A percentile compares a stretch with the other conserved stretches of the same genome.
Conservation (phyloP, 352 stramenopile species). For the Saprolegnia parasitica region DNA sequence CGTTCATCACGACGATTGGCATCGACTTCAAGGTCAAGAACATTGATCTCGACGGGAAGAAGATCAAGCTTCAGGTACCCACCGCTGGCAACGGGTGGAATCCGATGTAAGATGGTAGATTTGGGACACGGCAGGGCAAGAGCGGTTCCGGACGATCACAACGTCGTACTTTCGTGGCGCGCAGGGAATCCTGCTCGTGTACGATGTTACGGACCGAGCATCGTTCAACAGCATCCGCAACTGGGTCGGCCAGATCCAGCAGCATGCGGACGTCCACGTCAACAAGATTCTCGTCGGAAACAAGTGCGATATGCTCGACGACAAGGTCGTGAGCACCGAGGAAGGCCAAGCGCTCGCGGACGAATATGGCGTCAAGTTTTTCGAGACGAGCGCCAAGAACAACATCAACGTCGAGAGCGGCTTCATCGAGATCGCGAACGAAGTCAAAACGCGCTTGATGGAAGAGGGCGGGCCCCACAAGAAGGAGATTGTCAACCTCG, state of each 20-base stretch:
- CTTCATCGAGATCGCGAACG: conserved; percentile 85
- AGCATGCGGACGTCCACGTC: conserved; percentile 98
- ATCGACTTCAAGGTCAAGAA: conserved; percentile 92
- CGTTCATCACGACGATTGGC: conserved; percentile 87
- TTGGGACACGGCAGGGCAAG: conserved; percentile 98
- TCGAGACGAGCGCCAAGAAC: conserved; percentile 94
- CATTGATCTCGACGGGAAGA: conserved; percentile 93
- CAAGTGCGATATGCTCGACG: conserved; percentile 98
- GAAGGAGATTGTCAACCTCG: conserved; percentile 78
- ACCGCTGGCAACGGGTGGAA: background rate
- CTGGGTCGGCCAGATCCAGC: conserved; percentile 96
- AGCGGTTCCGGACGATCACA: conserved; percentile 99
- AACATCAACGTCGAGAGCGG: conserved; percentile 93
- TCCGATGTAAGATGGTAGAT: conserved; percentile 49
- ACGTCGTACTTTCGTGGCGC: conserved; percentile 98
- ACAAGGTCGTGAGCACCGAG: conserved; percentile 94
- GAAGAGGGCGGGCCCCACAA: conserved; percentile 83
- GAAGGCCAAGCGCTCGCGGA: conserved; percentile 92
- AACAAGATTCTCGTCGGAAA: conserved; percentile 99
- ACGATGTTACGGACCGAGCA: conserved; percentile 96
- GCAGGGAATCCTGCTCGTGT: conserved; percentile 98
- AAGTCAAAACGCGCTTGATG: conserved; percentile 88
- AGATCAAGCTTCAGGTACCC: conserved; percentile 92
- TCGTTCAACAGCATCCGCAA: conserved; percentile 98
- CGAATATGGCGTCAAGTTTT: conserved; percentile 94